phyloP scores from a whole-genome alignment of 306 rosid genomes.

The Lablab purpureus region DNA sequence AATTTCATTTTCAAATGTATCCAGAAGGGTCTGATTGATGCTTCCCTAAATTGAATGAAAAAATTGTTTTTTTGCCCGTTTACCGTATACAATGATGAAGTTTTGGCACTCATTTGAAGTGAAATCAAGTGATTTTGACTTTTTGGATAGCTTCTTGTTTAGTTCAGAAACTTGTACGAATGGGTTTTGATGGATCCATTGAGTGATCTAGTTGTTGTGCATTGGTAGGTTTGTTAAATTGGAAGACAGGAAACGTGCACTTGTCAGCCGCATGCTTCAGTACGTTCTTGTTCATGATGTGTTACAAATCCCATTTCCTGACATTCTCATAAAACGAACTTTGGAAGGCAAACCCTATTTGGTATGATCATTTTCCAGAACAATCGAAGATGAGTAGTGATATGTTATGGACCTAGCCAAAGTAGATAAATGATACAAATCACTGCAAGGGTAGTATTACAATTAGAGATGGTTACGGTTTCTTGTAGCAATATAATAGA shows the following conservation, averaged over 20 bases:
- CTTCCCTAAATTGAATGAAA: not conserved
- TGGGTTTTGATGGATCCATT: conserved; percentile 21
- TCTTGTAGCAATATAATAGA: too few species aligned
- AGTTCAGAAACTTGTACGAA: not conserved
- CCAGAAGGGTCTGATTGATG: not conserved
- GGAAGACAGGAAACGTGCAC: conserved; percentile 82
- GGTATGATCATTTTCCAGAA: conserved; percentile 47
- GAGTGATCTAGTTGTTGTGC: conserved; percentile 39
- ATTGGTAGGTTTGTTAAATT: conserved; percentile 61
- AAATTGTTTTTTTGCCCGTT: not conserved
- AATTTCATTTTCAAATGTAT: not conserved
- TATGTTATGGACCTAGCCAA: not conserved
- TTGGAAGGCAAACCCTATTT: conserved; percentile 82
- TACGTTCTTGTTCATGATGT: conserved; percentile 68
- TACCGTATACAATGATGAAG: not conserved
- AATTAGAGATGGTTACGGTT: too few species aligned
- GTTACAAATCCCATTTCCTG: conserved; percentile 57
- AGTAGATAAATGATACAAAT: too few species aligned
- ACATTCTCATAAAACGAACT: conserved; percentile 72
- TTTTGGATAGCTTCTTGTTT: not conserved
- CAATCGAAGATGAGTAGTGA: not conserved
- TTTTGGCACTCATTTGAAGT: not conserved
- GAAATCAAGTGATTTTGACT: not conserved
- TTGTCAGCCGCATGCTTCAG: conserved; percentile 85
- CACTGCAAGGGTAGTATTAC: too few species aligned